These are phyloP conservation scores for Mycosphaerella sp. DNA, from an alignment of 2,329 filamentous ascomycete genomes.

Conservation along the genomic window DNA sequence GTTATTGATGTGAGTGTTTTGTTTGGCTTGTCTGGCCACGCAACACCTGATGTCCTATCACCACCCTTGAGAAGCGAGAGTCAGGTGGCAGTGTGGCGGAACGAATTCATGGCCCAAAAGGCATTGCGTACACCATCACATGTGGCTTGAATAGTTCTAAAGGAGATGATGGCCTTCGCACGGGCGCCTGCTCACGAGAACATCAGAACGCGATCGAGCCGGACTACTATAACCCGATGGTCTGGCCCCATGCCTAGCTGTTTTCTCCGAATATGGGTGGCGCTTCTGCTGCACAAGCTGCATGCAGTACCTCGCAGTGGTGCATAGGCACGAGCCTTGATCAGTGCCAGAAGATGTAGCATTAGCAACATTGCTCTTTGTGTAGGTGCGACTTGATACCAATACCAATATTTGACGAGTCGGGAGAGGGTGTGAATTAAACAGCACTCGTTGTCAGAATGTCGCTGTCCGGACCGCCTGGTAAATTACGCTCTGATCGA, in stretches of 20 bases:
- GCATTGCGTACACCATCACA: neutral
- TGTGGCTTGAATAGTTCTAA: neutral
- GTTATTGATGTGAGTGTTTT: too few species aligned
- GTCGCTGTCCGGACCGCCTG: neutral
- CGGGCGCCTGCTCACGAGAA: constrained; percentile 7
- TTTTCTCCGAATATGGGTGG: constrained; percentile 9
- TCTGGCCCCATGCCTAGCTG: constrained; percentile 7
- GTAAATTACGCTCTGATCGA: neutral
- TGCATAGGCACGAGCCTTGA: constrained; percentile 10
- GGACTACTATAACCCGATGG: neutral
- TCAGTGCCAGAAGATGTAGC: constrained; percentile 10
- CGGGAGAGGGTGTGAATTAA: too few species aligned
- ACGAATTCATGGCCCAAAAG: neutral
- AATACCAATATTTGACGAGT: too few species aligned
- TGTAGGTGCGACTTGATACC: too few species aligned
- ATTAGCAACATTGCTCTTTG: neutral
- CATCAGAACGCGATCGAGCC: neutral
- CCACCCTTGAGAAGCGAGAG: neutral
- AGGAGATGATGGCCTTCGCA: neutral
- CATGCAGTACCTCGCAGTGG: constrained; percentile 6
- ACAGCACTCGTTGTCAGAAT: too few species aligned
- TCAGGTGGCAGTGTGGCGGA: neutral
- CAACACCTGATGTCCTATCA: neutral
- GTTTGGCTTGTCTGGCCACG: neutral
- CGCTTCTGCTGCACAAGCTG: constrained; percentile 11